These are phyloP conservation scores for Sugiyamaella castrensis DNA, from an alignment of 1,139 yeast species.

Conservation along the genomic window DNA sequence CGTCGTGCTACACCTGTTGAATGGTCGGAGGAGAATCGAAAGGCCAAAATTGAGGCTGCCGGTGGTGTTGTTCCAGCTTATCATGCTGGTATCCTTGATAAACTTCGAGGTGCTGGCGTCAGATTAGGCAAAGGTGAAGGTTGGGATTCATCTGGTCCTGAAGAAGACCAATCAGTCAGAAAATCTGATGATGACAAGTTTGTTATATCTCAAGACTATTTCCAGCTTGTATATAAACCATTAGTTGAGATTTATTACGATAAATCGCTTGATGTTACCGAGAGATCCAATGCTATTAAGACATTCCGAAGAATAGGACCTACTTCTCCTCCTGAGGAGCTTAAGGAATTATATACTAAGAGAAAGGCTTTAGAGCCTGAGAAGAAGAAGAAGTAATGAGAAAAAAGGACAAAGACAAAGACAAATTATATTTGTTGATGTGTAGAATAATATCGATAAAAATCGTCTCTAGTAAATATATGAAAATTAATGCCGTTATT, in stretches of 20 bases:
- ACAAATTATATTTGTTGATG: not conserved
- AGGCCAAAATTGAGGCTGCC: conserved; percentile 56
- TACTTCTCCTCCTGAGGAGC: conserved; percentile 26
- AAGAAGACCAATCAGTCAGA: conserved; percentile 6
- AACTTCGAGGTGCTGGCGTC: conserved; percentile 58
- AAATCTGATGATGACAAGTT: conserved; percentile 28
- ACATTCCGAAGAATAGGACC: conserved; percentile 31
- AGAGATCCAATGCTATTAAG: conserved; percentile 26
- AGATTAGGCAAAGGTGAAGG: conserved; percentile 77
- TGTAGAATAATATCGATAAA: not conserved
- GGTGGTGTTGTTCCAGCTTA: conserved; percentile 84
- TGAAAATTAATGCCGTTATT: not conserved
- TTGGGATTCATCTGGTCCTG: conserved; percentile 38
- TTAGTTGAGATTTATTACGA: conserved; percentile 24
- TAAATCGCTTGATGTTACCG: conserved; percentile 20
- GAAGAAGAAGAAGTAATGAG: conserved; percentile 17
- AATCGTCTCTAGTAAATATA: not conserved
- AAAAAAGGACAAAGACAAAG: not conserved
- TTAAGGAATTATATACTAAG: conserved; percentile 27
- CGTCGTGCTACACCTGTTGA: conserved; percentile 68
- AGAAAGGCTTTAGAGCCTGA: conserved; percentile 25
- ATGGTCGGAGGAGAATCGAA: conserved; percentile 70
- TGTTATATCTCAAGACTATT: conserved; percentile 29
- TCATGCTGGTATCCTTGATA: conserved; percentile 64
- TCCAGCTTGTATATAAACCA: conserved; percentile 25